Evolutionary conservation across 116 monocot genomes (phyloP).

Genomic region (Iris pallida): DNA sequence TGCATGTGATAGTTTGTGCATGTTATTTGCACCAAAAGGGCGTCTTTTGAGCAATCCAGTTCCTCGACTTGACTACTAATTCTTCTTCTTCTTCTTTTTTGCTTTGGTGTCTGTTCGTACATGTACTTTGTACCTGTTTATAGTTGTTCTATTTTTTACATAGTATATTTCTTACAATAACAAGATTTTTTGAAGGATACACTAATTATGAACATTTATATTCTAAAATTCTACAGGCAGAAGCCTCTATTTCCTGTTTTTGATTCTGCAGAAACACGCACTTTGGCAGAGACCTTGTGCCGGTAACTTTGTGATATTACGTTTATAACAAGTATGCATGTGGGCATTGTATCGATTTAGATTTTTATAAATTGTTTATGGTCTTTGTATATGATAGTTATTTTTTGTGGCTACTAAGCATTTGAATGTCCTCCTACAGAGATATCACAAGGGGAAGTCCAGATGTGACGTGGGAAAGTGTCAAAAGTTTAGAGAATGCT

Average conservation of each 20-base stretch:
- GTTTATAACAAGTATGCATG: background rate
- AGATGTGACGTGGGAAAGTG: conserved; percentile 97
- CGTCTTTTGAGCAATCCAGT: no score
- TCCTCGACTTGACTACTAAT: no score
- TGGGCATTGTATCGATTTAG: background rate
- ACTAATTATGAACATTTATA: no score
- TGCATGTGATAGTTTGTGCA: no score
- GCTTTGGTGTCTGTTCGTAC: no score
- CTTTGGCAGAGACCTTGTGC: conserved; percentile 82
- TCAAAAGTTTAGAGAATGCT: conserved; percentile 93
- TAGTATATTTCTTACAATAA: no score
- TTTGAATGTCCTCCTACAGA: conserved; percentile 20
- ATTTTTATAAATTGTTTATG: background rate
- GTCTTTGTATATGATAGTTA: background rate
- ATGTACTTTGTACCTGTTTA: no score
- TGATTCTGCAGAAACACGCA: conserved; percentile 85
- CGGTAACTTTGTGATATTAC: conserved; percentile 34
- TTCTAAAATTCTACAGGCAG: no score
- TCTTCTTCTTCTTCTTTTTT: no score
- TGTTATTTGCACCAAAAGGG: no score
- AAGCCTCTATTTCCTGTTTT: conserved; percentile 79
- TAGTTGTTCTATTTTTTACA: no score
- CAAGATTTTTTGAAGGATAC: no score
- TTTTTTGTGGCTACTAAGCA: background rate
- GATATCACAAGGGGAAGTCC: conserved; percentile 88